Evolutionary conservation across 2,329 filamentous ascomycete species (phyloP), one percentile per base, ranked within the genome.

Genomic region (Orbilia quercus): DNA sequence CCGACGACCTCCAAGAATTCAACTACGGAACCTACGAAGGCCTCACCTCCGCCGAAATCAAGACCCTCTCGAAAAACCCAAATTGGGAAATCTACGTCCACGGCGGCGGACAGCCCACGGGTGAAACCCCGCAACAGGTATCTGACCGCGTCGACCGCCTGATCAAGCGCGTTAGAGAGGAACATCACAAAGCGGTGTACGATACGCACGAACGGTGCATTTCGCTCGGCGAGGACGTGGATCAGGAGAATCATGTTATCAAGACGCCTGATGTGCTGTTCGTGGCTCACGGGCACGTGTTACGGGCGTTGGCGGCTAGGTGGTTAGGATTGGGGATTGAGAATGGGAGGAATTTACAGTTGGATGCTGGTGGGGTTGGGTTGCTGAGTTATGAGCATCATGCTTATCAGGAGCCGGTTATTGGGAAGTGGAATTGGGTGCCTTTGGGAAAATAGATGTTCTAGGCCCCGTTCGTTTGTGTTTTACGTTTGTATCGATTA

Each of bases 1-100:
- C 89, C 1, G 85, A 91, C 57, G 88, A 88, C 72, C 87, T 96
- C 65, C 86, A 90, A 14, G 91, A 95, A 80, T 95, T 92, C 91
- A 89, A 95, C 81, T 96, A 96, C 79, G 92, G 91, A 47, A 86
- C 90, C 76, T 96, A 96, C 79, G 91, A 96, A 82, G 92, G 92
- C 7, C 85, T 95, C 79, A 91, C 90, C 36, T 89, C 85, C 74
- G 81, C 84, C 14, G 84, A 91, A 76, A 96, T 96, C 79, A 84
- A 86, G 55, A 83, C 84, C 58, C 78, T 82, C 76, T 85, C 86
- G 55, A 83, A 82, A 71, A 82, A 85, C 77, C 82, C 48, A 23
- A 51, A 67, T 54, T 67, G 63, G 60, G 62, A 67, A 69, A 66
- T 66, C 18, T 74, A 74, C 57, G 62, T 67, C 22, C 60, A 74